Percentiles rank a stretch among this genome's conserved stretches.
Conservation (phyloP, 2,329 filamentous ascomycete species). For the Dactylellina haptotyla region DNA sequence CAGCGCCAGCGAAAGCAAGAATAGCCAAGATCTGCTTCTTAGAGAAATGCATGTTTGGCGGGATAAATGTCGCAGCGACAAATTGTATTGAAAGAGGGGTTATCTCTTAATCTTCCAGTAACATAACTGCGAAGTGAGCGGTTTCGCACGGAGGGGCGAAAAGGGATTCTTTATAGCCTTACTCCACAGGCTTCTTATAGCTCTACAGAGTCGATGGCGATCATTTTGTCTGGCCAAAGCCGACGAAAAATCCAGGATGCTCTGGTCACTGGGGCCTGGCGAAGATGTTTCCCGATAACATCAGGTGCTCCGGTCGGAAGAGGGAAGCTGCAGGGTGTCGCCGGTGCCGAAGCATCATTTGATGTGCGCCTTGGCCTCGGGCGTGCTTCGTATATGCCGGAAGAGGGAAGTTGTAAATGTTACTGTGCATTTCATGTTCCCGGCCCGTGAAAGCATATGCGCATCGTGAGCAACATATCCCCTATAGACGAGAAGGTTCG, state of each 20-base stretch:
- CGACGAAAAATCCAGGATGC: neutral
- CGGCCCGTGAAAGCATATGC: neutral
- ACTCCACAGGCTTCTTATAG: neutral
- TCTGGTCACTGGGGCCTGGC: slow-evolving; percentile 4
- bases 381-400: neutral
- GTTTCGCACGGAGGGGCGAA: slow-evolving; percentile 11
- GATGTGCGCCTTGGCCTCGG: slow-evolving; percentile 25
- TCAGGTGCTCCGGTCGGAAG: slow-evolving; percentile 33
- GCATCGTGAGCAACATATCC: neutral
- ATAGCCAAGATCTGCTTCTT: slow-evolving; percentile 46
- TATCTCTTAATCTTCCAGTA: slow-evolving; percentile 4
- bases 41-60: slow-evolving; percentile 41
- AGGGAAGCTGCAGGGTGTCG: slow-evolving; percentile 47
- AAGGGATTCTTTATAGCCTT: slow-evolving; percentile 39
- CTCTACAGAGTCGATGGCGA: neutral
- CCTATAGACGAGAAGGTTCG: slow-evolving; percentile 5
- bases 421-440: neutral
- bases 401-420: slow-evolving; percentile 38
- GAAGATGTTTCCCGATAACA: slow-evolving; percentile 13
- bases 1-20: slow-evolving; percentile 40
- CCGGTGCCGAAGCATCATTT: slow-evolving; percentile 35
- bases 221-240: neutral
- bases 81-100: slow-evolving; percentile 6
- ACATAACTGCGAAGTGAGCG: neutral
- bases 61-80: neutral